Evolutionary conservation across 2,329 filamentous ascomycete genomes (phyloP).

Genomic region (Neospermospora avenae): DNA sequence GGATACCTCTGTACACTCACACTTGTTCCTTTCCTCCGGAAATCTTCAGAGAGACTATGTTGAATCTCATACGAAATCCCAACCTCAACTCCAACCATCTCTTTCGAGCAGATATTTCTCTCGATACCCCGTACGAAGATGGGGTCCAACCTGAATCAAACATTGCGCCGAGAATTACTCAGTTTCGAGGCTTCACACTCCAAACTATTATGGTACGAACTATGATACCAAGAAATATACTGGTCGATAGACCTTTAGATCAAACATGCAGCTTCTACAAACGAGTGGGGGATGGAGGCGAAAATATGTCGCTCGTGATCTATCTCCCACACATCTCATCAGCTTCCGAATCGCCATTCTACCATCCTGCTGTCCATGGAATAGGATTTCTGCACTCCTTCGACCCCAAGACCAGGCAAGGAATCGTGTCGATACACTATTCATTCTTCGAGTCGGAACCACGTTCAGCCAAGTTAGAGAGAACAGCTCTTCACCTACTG

Average conservation of each 20-base stretch:
- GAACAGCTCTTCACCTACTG: constrained; percentile 68
- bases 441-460: constrained; percentile 45
- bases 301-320: constrained; percentile 56
- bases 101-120: constrained; percentile 73
- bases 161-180: constrained; percentile 39
- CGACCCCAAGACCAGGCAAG: constrained; percentile 41
- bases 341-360: constrained; percentile 71
- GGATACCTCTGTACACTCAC: constrained; percentile 54
- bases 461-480: constrained; percentile 48
- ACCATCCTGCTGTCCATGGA: constrained; percentile 74
- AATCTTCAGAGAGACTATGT: constrained; percentile 65
- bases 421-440: constrained; percentile 59
- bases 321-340: constrained; percentile 72
- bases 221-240: constrained; percentile 77
- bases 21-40: constrained; percentile 60
- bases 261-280: constrained; percentile 79
- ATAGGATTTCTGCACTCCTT: constrained; percentile 75
- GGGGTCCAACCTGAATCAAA: constrained; percentile 32
- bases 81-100: constrained; percentile 77
- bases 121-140: constrained; percentile 43
- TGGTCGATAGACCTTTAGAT: constrained; percentile 69
- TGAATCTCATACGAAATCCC: constrained; percentile 73
- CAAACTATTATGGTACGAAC: constrained; percentile 68
- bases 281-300: constrained; percentile 28
- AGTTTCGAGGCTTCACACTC: constrained; percentile 46